These are phyloP conservation scores for Scytalidium lignicola DNA, from an alignment of 2,329 filamentous ascomycete species.

Conservation along the genomic window DNA sequence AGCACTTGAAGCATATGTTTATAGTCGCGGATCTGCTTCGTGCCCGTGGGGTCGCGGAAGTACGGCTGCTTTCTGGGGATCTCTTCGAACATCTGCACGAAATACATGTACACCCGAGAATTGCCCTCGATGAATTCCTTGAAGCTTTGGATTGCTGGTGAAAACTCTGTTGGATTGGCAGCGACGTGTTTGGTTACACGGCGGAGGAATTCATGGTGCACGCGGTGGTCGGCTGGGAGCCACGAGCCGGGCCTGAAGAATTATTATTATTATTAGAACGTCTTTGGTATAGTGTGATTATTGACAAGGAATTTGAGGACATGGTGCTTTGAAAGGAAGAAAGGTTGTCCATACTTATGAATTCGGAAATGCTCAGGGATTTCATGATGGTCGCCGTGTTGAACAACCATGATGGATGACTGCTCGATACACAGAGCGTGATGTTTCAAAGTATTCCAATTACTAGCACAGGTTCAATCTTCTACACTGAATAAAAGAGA, in stretches of 20 bases:
- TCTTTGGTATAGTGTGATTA: too few species aligned
- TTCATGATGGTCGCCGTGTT: constrained; percentile 45
- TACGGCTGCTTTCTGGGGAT: constrained; percentile 58
- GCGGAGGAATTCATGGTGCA: constrained; percentile 59
- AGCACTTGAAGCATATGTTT: constrained; percentile 61
- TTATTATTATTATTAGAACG: too few species aligned
- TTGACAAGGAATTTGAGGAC: too few species aligned
- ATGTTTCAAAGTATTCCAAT: too few species aligned
- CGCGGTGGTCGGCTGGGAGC: constrained; percentile 58
- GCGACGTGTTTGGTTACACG: constrained; percentile 51
- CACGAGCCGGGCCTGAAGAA: constrained; percentile 46
- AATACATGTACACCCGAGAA: constrained; percentile 61
- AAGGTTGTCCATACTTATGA: constrained; percentile 34
- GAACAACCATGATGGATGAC: constrained; percentile 30
- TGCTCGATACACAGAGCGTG: too few species aligned
- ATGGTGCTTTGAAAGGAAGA: background rate
- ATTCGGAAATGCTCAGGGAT: constrained; percentile 44
- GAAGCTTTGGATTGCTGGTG: constrained; percentile 60
- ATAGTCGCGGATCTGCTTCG: constrained; percentile 60
- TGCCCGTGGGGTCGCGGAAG: constrained; percentile 54
- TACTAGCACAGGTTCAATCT: too few species aligned
- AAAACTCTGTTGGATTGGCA: constrained; percentile 42
- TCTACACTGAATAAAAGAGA: too few species aligned
- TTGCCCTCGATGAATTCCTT: constrained; percentile 59
- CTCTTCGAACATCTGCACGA: constrained; percentile 64